Conservation (phyloP, 208 protist genomes). For the Wallacemonas collosoma region DNA sequence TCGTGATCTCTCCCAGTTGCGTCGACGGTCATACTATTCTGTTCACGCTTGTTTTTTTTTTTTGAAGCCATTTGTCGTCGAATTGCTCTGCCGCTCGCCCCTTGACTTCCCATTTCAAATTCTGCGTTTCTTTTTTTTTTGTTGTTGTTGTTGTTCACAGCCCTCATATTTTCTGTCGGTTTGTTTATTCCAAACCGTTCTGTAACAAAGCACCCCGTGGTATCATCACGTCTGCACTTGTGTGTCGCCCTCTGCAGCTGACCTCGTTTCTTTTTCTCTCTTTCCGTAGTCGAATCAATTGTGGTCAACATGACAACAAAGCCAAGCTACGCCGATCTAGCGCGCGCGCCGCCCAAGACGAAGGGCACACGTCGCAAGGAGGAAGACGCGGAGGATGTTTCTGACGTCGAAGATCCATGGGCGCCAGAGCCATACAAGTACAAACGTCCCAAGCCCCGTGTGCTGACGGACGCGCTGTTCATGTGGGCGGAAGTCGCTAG, state of each 20-base stretch:
- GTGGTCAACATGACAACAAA: slow-evolving; percentile 8
- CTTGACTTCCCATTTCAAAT: slow-evolving; percentile 10
- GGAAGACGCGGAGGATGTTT: not conserved
- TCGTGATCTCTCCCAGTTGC: too few relatives aligned
- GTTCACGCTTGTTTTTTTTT: too few relatives aligned
- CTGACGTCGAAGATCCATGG: not conserved
- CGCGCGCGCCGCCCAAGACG: slow-evolving; percentile 14
- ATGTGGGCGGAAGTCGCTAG: slow-evolving; percentile 73
- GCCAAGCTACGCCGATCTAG: slow-evolving; percentile 10
- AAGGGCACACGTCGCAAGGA: slow-evolving; percentile 10
- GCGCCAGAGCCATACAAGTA: slow-evolving; percentile 27
- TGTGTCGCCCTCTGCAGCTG: too few relatives aligned
- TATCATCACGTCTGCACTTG: too few relatives aligned
- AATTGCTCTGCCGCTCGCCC: too few relatives aligned
- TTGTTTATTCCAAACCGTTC: slow-evolving; percentile 14
- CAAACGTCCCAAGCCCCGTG: slow-evolving; percentile 41
- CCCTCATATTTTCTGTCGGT: slow-evolving; percentile 13
- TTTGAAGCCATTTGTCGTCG: too few relatives aligned
- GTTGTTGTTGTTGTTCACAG: not conserved
- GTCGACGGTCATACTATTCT: too few relatives aligned
- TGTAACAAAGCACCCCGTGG: too few relatives aligned
- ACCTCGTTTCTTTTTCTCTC: not conserved
- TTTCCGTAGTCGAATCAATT: slow-evolving; percentile 5
- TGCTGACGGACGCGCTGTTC: slow-evolving; percentile 47
- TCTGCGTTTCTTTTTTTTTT: slow-evolving; percentile 6